Evolutionary conservation across 495 filamentous ascomycete species (phyloP).

Genomic region (Chaetomidium leptoderma): DNA sequence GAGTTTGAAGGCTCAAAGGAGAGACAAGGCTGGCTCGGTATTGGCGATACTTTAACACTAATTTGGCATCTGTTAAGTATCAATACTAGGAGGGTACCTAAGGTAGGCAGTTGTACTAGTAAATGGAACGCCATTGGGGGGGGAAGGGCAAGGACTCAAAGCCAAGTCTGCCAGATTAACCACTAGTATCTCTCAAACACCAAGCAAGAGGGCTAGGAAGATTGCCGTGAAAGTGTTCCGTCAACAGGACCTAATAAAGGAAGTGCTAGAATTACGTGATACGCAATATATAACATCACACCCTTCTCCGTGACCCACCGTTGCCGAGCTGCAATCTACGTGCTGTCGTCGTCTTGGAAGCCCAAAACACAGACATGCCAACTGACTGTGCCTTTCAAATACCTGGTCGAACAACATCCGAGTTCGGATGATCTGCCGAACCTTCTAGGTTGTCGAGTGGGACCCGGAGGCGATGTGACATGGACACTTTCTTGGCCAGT

Average conservation of each 20-base stretch:
- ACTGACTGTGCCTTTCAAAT: too few species aligned
- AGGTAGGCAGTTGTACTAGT: too few species aligned
- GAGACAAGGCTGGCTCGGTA: too few species aligned
- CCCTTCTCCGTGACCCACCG: too few species aligned
- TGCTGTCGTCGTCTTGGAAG: background rate
- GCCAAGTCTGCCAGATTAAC: background rate
- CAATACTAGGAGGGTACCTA: too few species aligned
- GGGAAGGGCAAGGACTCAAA: too few species aligned
- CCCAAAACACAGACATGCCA: background rate
- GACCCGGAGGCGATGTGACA: background rate
- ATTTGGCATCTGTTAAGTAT: too few species aligned
- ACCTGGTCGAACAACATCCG: background rate
- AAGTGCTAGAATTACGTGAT: background rate
- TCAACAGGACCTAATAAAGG: background rate
- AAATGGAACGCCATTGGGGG: too few species aligned
- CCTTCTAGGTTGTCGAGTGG: background rate
- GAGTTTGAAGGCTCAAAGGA: too few species aligned
- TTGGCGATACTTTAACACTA: too few species aligned
- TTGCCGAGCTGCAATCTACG: too few species aligned
- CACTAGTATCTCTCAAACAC: background rate
- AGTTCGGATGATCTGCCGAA: constrained; percentile 8
- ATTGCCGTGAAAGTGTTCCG: background rate
- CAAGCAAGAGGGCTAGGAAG: background rate
- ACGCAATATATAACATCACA: background rate
- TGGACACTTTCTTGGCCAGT: background rate